phyloP scores from a whole-genome alignment of 2,329 filamentous ascomycete genomes.

The Venturia oleaginea region DNA sequence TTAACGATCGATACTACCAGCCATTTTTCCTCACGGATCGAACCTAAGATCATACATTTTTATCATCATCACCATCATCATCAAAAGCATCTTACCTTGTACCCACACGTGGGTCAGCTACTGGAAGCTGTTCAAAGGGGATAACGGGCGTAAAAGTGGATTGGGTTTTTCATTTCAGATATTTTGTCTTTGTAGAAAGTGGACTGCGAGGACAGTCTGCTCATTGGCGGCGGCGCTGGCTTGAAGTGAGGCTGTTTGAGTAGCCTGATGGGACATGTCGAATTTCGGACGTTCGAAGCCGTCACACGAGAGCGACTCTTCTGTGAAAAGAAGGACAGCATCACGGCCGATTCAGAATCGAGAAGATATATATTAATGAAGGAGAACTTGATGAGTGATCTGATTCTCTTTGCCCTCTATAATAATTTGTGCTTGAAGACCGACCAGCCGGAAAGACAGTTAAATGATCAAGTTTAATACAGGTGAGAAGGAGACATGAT shows the following conservation, averaged over 20 bases:
- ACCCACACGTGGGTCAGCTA: not conserved
- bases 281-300: not conserved
- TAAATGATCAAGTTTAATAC: too few relatives aligned
- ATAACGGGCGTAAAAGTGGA: not conserved
- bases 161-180: not conserved
- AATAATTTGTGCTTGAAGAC: too few relatives aligned
- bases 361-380: not conserved
- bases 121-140: not conserved
- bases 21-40: not conserved
- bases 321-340: not conserved
- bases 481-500: too few relatives aligned
- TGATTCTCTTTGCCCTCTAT: not conserved
- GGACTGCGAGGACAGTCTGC: not conserved
- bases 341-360: not conserved
- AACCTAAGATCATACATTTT: not conserved
- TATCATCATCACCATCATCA: not conserved
- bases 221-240: not conserved
- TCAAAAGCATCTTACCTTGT: not conserved
- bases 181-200: not conserved
- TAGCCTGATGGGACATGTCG: not conserved
- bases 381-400: not conserved
- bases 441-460: too few relatives aligned
- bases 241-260: not conserved
- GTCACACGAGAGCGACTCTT: not conserved
- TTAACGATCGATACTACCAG: not conserved